phyloP scores from a whole-genome alignment of 257 asterid species.

The Vinca minor region DNA sequence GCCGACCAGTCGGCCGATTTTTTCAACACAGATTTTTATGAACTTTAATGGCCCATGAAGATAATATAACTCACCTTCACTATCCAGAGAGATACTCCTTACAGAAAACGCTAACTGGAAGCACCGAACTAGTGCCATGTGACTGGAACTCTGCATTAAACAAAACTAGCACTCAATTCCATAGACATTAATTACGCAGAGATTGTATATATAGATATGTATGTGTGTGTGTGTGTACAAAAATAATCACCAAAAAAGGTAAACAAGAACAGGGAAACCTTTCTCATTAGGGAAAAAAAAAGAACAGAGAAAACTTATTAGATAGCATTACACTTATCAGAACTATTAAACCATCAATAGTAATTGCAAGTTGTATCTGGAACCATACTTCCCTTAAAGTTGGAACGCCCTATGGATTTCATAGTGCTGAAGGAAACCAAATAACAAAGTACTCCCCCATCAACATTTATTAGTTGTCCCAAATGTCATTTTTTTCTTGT shows the following conservation, averaged over 20 bases:
- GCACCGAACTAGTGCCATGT: conserved; percentile 37
- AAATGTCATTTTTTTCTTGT: no score
- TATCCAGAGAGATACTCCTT: conserved; percentile 30
- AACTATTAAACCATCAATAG: not conserved
- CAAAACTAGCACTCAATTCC: not conserved
- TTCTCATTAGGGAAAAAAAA: not conserved
- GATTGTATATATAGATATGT: no score
- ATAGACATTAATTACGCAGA: conserved; percentile 2
- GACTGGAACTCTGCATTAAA: conserved; percentile 33
- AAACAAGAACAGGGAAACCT: not conserved
- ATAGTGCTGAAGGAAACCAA: not conserved
- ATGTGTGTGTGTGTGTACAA: no score
- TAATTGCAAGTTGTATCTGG: not conserved
- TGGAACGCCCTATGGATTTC: not conserved
- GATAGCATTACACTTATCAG: not conserved
- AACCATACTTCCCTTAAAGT: not conserved
- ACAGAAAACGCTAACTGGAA: conserved; percentile 48
- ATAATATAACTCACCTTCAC: conserved; percentile 30
- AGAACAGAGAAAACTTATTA: not conserved
- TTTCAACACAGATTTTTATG: not conserved
- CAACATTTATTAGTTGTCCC: no score
- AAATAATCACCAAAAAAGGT: not conserved
- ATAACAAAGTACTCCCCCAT: not conserved
- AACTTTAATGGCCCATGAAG: not conserved
- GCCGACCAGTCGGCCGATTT: no score